Base-by-base conservation (phyloP, 768 basidiomycete species). In the Phlebiopsis gigantea region DNA sequence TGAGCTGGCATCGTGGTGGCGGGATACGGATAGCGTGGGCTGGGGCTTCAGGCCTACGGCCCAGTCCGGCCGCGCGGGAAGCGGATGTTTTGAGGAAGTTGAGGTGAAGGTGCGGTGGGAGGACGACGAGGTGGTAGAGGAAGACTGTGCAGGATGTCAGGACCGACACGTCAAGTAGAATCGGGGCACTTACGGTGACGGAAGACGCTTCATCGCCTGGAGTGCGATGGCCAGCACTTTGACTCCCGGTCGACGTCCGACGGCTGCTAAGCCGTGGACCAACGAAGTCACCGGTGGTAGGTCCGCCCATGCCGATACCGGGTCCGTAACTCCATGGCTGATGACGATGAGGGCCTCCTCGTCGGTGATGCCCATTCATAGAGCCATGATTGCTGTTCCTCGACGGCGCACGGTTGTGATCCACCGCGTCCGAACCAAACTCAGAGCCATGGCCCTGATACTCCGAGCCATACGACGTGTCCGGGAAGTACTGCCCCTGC, bases 41-140 rank as follows among this genome's bases (percentile, higher is more conserved):
- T 89, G 85, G 0, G 89, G 81, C 67, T 87, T 90, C 30, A 93
- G 75, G 15, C 89, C 89, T 4, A 93, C 88, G 17, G 91, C 90
- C 91, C 92, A 93, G 68, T 93, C 91, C 41, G 91, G 91, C 56
- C 91, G 79, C 2, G 89, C 74, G 3, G 91, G 91, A 39, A 93
- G 77, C 14, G 90, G 91, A 56, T 85, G 83, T 60, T 72, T 90
- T 77, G 86, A 88, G 2, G 89, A 89, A 5, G 86, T 81, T 30
- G 89, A 90, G 1, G 87, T 88, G 61, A 80, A 88, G 5, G 88
- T 89, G 60, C 83, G 79, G 39, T 86, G 80, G 39, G 90, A 92
- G 1, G 88, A 90, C 0, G 89, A 90, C 5, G 91, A 90, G 1
- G 84, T 84, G 12, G 83, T 82, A 5, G 86, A 87, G 46, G 89